Conservation (phyloP, 2,329 filamentous ascomycete genomes). For the Arthrobotrys iridis region DNA sequence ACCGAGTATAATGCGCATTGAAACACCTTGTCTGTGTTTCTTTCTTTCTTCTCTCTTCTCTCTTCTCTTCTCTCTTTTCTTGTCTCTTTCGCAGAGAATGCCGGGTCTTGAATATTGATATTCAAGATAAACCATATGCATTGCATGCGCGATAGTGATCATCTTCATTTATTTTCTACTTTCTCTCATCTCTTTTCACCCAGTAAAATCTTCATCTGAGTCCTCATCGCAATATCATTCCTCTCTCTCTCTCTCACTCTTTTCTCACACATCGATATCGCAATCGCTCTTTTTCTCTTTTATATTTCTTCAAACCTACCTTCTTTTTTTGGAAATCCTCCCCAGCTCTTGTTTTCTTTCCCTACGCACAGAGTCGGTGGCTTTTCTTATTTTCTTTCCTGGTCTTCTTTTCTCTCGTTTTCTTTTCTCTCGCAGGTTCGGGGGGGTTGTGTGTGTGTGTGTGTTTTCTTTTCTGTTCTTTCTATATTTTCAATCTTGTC, state of each 20-base stretch:
- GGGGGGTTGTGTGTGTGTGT: not conserved
- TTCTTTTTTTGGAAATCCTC: not conserved
- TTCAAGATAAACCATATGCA: too few relatives aligned
- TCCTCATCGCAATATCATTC: conserved; percentile 23
- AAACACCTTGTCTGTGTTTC: too few relatives aligned
- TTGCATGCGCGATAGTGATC: too few relatives aligned
- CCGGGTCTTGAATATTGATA: too few relatives aligned
- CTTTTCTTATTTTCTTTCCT: conserved; percentile 2
- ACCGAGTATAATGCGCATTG: too few relatives aligned
- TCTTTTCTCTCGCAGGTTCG: conserved; percentile 4
- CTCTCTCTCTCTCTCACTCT: not conserved
- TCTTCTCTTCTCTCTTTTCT: too few relatives aligned
- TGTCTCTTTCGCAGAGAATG: too few relatives aligned
- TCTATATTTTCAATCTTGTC: conserved; percentile 37
- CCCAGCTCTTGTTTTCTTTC: not conserved
- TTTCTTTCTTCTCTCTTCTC: conserved; percentile 4
- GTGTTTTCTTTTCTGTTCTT: conserved; percentile 11
- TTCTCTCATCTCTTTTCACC: conserved; percentile 6
- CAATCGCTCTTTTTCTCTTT: not conserved
- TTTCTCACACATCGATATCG: not conserved
- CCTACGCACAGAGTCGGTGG: not conserved
- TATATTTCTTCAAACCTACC: not conserved
- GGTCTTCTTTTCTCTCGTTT: conserved; percentile 11
- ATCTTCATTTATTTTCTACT: not conserved
- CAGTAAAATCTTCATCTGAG: too few relatives aligned